These are phyloP conservation scores for Fusarium guadeloupense DNA, from an alignment of 2,329 filamentous ascomycete species.

Conservation along the genomic window DNA sequence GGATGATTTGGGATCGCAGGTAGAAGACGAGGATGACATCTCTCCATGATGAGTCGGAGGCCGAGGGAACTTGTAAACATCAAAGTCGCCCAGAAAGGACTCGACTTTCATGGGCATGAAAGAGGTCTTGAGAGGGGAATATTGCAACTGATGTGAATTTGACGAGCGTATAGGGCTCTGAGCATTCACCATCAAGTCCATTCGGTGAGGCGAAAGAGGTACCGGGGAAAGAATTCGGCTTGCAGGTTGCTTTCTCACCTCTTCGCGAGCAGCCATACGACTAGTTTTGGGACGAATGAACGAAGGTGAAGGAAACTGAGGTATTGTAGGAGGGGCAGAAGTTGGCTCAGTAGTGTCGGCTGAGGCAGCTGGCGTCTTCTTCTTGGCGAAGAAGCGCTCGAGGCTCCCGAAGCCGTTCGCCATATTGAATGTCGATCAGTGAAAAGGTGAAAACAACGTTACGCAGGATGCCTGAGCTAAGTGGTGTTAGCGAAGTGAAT, in stretches of 20 bases:
- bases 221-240: conserved; percentile 44
- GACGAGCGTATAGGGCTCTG: conserved; percentile 21
- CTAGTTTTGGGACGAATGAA: conserved; percentile 65
- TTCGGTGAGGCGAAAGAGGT: conserved; percentile 27
- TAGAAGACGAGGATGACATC: conserved; percentile 37
- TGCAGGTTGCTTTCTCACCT: conserved; percentile 47
- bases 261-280: conserved; percentile 67
- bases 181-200: conserved; percentile 14
- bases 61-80: conserved; percentile 52
- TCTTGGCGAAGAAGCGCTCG: conserved; percentile 63
- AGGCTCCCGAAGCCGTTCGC: conserved; percentile 59
- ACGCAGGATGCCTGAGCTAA: conserved; percentile 35
- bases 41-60: conserved; percentile 45
- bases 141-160: conserved; percentile 26
- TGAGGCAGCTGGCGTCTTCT: conserved; percentile 44
- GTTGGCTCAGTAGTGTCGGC: conserved; percentile 38
- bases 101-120: conserved; percentile 40
- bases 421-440: conserved; percentile 50
- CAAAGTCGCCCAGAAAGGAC: conserved; percentile 44
- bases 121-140: conserved; percentile 40
- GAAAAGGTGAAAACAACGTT: conserved; percentile 29
- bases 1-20: conserved; percentile 32
- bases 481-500: conserved; percentile 36
- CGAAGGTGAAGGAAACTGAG: conserved; percentile 60
- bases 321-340: conserved; percentile 40